These are phyloP conservation scores for Acanthochlamys bracteata DNA, from an alignment of 106 monocot genomes.

Conservation along the genomic window DNA sequence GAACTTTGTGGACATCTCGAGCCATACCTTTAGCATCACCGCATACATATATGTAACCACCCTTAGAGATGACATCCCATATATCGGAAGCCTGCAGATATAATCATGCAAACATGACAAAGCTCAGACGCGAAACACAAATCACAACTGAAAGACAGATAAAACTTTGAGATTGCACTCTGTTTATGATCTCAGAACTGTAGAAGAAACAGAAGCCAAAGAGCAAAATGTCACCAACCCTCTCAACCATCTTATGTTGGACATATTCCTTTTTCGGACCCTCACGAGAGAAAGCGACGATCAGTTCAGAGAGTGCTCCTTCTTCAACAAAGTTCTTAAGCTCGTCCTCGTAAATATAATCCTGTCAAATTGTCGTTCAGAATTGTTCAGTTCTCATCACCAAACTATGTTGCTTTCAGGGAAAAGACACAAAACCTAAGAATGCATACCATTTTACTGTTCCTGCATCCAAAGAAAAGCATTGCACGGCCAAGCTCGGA, in stretches of 20 bases:
- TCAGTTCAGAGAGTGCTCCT: conserved; percentile 58
- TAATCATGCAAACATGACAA: not conserved
- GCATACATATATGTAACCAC: conserved; percentile 72
- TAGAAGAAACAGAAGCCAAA: not conserved
- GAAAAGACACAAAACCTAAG: not conserved
- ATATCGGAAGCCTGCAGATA: conserved; percentile 45
- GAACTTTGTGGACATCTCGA: conserved; percentile 61
- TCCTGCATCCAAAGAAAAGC: conserved; percentile 55
- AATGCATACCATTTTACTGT: conserved; percentile 27
- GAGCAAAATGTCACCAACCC: conserved; percentile 14
- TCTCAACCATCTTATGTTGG: conserved; percentile 68
- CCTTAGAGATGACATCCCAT: conserved; percentile 47
- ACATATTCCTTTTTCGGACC: conserved; percentile 68
- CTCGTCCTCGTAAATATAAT: conserved; percentile 78
- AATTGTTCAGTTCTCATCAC: not conserved
- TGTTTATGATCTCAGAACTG: no score
- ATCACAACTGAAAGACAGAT: not conserved
- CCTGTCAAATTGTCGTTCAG: conserved; percentile 20
- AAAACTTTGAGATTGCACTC: not conserved
- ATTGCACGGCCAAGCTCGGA: conserved; percentile 30
- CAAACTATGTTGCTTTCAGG: not conserved
- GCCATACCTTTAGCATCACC: conserved; percentile 92
- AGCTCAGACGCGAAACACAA: not conserved
- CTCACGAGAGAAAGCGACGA: conserved; percentile 66
- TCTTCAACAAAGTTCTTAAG: conserved; percentile 37